Evolutionary conservation across 371 early-diverging fungal species (phyloP).

Genomic region (Mortierella sp.): DNA sequence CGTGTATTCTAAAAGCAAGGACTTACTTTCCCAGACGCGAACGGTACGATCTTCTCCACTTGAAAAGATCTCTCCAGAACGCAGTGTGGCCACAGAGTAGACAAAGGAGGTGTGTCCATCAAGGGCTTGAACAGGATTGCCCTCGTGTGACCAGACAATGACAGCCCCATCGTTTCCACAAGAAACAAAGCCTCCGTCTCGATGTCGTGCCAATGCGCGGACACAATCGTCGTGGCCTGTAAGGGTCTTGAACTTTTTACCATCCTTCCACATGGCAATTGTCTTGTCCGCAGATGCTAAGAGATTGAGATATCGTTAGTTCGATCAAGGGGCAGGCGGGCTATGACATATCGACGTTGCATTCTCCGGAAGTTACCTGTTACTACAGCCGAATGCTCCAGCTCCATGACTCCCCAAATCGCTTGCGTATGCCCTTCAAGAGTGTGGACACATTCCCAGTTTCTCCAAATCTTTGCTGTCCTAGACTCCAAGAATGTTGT

Average conservation of each 20-base stretch:
- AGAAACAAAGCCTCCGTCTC: slow-evolving; percentile 81
- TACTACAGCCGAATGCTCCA: slow-evolving; percentile 76
- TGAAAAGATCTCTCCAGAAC: slow-evolving; percentile 85
- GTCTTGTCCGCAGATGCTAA: slow-evolving; percentile 94
- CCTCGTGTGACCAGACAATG: slow-evolving; percentile 83
- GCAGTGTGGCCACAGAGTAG: slow-evolving; percentile 79
- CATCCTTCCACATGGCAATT: slow-evolving; percentile 89
- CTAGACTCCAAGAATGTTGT: slow-evolving; percentile 48
- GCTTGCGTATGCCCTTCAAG: slow-evolving; percentile 88
- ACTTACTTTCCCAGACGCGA: slow-evolving; percentile 85
- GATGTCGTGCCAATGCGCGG: slow-evolving; percentile 76
- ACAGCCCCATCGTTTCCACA: slow-evolving; percentile 92
- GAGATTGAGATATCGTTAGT: neutral
- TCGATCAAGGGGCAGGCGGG: neutral
- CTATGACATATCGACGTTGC: too few relatives aligned
- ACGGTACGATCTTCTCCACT: slow-evolving; percentile 95
- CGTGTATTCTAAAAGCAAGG: neutral
- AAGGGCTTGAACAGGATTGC: slow-evolving; percentile 81
- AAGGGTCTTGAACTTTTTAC: slow-evolving; percentile 72
- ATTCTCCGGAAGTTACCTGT: too few relatives aligned
- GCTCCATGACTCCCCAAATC: slow-evolving; percentile 90
- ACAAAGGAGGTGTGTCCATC: slow-evolving; percentile 94
- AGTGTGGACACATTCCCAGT: slow-evolving; percentile 73
- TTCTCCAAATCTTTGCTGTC: slow-evolving; percentile 89
- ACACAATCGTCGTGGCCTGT: slow-evolving; percentile 95